Percentiles rank a stretch among this genome's conserved stretches.
Evolutionary conservation across 768 basidiomycete genomes (phyloP).

Genomic region (Leccinum subgranulosum): DNA sequence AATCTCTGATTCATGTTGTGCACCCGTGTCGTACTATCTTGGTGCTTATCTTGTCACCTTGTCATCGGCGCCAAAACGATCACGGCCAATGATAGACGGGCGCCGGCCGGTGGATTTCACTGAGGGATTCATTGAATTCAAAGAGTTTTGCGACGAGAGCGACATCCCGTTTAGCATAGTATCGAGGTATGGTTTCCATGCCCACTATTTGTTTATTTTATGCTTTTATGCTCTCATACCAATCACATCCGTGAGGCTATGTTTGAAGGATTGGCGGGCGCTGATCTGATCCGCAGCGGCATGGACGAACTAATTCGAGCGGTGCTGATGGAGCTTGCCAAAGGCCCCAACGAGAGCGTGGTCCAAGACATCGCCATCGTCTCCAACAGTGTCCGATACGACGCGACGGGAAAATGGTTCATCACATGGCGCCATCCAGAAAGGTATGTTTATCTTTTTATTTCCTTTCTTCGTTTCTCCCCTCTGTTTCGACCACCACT

Average conservation of each 20-base stretch:
- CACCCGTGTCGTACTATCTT: not conserved
- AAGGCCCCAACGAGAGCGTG: constrained; percentile 47
- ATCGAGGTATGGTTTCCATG: constrained; percentile 60
- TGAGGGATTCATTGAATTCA: constrained; percentile 82
- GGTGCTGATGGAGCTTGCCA: constrained; percentile 74
- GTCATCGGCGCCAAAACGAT: not conserved
- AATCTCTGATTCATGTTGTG: not conserved
- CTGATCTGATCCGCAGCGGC: constrained; percentile 48
- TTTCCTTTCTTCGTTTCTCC: not conserved
- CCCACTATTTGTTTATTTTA: not conserved
- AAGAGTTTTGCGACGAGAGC: constrained; percentile 73
- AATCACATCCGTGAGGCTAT: constrained; percentile 1
- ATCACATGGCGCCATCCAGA: constrained; percentile 89
- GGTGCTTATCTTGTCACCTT: not conserved
- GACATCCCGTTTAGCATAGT: constrained; percentile 91
- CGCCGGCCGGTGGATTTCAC: constrained; percentile 12
- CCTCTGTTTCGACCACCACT: not conserved
- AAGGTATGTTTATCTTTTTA: constrained; percentile 46
- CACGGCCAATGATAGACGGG: constrained; percentile 8
- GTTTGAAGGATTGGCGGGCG: not conserved
- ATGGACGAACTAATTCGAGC: constrained; percentile 94
- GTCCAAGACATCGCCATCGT: constrained; percentile 84
- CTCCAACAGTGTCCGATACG: constrained; percentile 82
- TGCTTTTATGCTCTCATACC: constrained; percentile 7
- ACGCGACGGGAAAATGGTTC: constrained; percentile 61